Percentiles rank a stretch among this genome's conserved stretches.
phyloP scores from a whole-genome alignment of 73 alveolate species.

The Paramecium sexaurelia region DNA sequence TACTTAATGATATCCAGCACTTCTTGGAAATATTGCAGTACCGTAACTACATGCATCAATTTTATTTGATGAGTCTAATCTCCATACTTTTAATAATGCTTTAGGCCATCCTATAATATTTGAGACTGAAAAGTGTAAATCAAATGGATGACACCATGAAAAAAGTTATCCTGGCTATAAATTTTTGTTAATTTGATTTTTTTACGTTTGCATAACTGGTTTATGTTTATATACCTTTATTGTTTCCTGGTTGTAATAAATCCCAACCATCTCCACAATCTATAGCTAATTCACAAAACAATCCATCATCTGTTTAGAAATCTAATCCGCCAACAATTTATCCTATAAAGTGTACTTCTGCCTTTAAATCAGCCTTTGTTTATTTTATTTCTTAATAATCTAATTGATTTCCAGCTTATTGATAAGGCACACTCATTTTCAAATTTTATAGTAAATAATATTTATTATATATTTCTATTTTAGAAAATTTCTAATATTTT shows the following conservation, averaged over 20 bases:
- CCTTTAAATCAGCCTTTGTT: conserved; percentile 72
- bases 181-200: not conserved
- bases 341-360: conserved; percentile 88
- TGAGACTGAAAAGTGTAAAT: conserved; percentile 80
- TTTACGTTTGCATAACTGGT: conserved; percentile 82
- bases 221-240: conserved; percentile 79
- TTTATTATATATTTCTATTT: not conserved
- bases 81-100: conserved; percentile 77
- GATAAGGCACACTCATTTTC: conserved; percentile 6
- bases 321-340: conserved; percentile 86
- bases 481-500: not conserved
- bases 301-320: conserved; percentile 86
- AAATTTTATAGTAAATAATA: not conserved
- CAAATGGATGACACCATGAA: conserved; percentile 87
- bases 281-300: conserved; percentile 84
- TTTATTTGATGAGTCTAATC: conserved; percentile 88
- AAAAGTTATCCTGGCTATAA: conserved; percentile 68
- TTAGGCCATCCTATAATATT: conserved; percentile 80
- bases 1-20: conserved; percentile 81
- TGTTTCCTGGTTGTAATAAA: conserved; percentile 64
- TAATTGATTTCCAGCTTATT: not conserved
- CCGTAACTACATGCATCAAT: conserved; percentile 87
- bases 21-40: conserved; percentile 74
- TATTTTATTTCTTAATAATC: not conserved
- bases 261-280: conserved; percentile 87